Evolutionary conservation across 2,329 filamentous ascomycete genomes (phyloP), one percentile per base, ranked within the genome.

Genomic region (Hysterium pulicare): DNA sequence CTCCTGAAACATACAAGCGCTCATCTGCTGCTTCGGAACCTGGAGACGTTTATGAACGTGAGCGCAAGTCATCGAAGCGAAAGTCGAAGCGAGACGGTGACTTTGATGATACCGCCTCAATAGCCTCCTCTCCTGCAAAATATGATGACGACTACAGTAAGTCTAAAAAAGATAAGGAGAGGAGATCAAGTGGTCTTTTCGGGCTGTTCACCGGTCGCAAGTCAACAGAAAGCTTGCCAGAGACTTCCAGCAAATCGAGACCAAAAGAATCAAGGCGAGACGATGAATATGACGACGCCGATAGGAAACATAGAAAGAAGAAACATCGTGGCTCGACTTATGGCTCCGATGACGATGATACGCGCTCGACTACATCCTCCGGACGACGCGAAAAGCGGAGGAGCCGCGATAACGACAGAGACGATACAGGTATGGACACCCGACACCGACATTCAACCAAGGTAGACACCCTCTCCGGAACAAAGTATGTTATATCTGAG

Each of bases 221-320:
- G 55, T 71, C 71, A 2, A 62, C 58, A 31, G 70, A 71, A 31
- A 65, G 55, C 31, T 22, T 62, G 13, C 50, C 54, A 9, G 61
- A 67, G 19, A 40, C 53, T n/a, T 49, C 55, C 4, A 59, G 61
- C 46, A 67, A 61, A 42, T 59, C 59, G 20, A 63, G 59, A 46
- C 50, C 54, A 22, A 57, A 43, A 50, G 28, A 37, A 54, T 45
- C 33, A 57, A 42, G 45, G 54, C 33, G 59, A 7, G 61, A 67
- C 17, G 66, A 69, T 31, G 64, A 68, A 9, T 63, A 66, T 16
- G 71, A 71, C 15, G 66, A 66, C 36, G 63, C 64, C 30, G 66
- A 71, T 30, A 54, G 61, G 30, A 70, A 71, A 41, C 71, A 67
- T 45, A 70, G 68, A 33, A 73, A 74, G 54, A 73, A 74, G 54